Evolutionary conservation across 768 basidiomycete genomes (phyloP).

Genomic region (Neoboletus magnificus): DNA sequence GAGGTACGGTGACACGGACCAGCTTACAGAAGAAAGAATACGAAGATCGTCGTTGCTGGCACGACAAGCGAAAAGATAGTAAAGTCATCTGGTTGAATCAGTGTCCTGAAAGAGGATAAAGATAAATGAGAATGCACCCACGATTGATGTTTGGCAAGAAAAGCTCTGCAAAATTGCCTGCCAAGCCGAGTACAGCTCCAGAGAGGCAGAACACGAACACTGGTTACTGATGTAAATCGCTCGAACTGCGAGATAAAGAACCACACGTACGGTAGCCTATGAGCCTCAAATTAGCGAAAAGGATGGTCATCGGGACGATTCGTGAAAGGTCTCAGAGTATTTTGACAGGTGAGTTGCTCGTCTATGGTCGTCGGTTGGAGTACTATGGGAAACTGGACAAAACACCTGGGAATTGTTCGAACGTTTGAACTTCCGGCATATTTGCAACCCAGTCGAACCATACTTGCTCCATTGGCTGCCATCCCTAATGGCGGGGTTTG

Average conservation of each 20-base stretch:
- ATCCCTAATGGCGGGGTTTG: conserved; percentile 9
- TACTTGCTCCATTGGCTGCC: neutral
- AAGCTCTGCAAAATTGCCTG: conserved; percentile 60
- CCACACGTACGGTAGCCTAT: conserved; percentile 46
- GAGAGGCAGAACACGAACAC: conserved; percentile 38
- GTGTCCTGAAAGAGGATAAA: neutral
- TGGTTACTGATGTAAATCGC: conserved; percentile 28
- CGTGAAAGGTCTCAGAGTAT: neutral
- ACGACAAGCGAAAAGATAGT: conserved; percentile 66
- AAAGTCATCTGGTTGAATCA: conserved; percentile 54
- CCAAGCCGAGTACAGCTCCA: conserved; percentile 61
- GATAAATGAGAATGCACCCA: conserved; percentile 33
- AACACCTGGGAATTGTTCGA: conserved; percentile 17
- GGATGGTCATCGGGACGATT: conserved; percentile 48
- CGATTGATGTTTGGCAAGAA: conserved; percentile 67
- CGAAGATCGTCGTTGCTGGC: conserved; percentile 61
- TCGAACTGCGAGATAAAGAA: neutral
- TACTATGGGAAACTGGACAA: conserved; percentile 2
- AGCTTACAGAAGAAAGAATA: conserved; percentile 56
- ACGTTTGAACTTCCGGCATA: conserved; percentile 11
- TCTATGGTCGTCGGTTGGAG: conserved; percentile 3
- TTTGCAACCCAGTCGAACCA: conserved; percentile 12
- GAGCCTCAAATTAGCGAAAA: conserved; percentile 55
- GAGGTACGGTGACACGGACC: neutral
- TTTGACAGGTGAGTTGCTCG: conserved; percentile 5